phyloP scores from a whole-genome alignment of 352 stramenopile species.

The Globisporangium emineosum region DNA sequence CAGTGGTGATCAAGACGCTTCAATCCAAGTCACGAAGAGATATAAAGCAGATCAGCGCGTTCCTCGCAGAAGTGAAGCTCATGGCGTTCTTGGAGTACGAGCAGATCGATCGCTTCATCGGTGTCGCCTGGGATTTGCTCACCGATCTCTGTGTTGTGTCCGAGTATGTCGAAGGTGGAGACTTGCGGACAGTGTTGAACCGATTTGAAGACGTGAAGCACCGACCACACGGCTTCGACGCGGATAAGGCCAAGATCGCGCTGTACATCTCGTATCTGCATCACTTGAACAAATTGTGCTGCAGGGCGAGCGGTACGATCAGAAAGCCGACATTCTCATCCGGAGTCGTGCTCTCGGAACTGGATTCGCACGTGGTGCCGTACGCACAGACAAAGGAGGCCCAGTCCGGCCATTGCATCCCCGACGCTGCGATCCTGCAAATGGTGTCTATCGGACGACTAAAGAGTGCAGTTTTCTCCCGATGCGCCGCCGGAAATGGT shows the following conservation, averaged over 20 bases:
- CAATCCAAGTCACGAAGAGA: slow-evolving; percentile 27
- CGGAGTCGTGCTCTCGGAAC: background rate
- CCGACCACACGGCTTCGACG: slow-evolving; percentile 27
- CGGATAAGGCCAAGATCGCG: slow-evolving; percentile 29
- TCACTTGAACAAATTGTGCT: too few relatives aligned
- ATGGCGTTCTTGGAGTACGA: slow-evolving; percentile 34
- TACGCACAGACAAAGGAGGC: background rate
- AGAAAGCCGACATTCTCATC: too few relatives aligned
- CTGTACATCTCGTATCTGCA: slow-evolving; percentile 32
- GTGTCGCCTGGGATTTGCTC: background rate
- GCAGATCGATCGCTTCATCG: slow-evolving; percentile 10
- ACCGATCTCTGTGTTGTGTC: background rate
- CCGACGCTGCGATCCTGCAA: too few relatives aligned
- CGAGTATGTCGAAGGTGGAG: too few relatives aligned
- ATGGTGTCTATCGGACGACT: too few relatives aligned
- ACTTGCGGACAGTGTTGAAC: background rate
- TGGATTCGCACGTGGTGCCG: background rate
- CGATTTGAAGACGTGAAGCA: background rate
- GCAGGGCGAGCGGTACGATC: too few relatives aligned
- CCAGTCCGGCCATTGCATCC: too few relatives aligned
- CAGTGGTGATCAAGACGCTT: slow-evolving; percentile 43
- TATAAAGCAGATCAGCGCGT: slow-evolving; percentile 18
- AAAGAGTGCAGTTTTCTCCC: too few relatives aligned
- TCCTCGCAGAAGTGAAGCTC: too few relatives aligned
- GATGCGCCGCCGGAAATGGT: too few relatives aligned